Conservation (phyloP, 192 early-diverging fungal species). For the Backusella tarrabulga region DNA sequence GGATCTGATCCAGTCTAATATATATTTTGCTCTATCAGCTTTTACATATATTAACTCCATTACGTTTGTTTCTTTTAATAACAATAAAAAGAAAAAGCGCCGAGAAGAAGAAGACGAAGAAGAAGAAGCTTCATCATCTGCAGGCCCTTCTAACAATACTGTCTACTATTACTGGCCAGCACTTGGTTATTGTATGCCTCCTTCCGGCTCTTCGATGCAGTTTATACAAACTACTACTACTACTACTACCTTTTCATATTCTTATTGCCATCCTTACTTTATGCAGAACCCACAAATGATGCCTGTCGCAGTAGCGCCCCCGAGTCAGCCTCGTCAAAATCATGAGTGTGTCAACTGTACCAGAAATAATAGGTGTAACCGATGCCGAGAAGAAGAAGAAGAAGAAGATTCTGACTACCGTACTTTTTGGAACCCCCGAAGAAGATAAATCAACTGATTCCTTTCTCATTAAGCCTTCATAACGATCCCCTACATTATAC, state of each 20-base stretch:
- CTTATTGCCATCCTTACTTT: not conserved
- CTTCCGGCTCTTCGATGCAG: not conserved
- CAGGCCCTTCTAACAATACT: not conserved
- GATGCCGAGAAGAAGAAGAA: not conserved
- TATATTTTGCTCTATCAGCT: not conserved
- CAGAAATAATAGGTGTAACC: not conserved
- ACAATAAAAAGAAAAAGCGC: not conserved
- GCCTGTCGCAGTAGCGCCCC: not conserved
- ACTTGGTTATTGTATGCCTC: not conserved
- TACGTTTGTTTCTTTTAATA: not conserved
- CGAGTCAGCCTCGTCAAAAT: not conserved
- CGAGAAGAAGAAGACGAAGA: not conserved
- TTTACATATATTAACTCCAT: not conserved
- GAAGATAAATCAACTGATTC: too few relatives aligned
- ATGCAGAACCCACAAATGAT: not conserved
- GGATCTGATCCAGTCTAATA: not conserved
- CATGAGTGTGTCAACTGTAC: not conserved
- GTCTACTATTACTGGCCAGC: not conserved
- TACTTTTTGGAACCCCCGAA: not conserved
- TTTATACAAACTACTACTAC: not conserved
- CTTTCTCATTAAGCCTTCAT: too few relatives aligned
- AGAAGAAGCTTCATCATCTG: not conserved
- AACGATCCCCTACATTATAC: too few relatives aligned
- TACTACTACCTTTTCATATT: not conserved
- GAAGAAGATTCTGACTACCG: not conserved